phyloP scores from a whole-genome alignment of 495 filamentous ascomycete species.

The Xylaria curta region DNA sequence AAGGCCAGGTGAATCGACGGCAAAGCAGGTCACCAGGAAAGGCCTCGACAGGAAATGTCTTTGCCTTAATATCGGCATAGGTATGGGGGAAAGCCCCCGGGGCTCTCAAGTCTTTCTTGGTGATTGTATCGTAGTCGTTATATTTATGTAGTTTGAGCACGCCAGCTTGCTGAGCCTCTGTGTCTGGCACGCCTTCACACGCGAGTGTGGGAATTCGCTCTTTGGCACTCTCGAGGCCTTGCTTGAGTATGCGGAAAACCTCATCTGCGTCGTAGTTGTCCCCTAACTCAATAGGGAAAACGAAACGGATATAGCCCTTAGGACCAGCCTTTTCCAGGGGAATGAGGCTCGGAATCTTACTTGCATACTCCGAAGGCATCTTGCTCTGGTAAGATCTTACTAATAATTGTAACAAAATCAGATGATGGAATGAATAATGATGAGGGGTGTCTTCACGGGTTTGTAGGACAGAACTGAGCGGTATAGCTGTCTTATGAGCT shows the following conservation, averaged over 20 bases:
- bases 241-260: conserved; percentile 34
- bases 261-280: conserved; percentile 33
- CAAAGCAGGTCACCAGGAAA: conserved; percentile 44
- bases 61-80: conserved; percentile 44
- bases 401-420: neutral
- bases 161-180: conserved; percentile 36
- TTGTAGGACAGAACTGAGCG: neutral
- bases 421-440: neutral
- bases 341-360: conserved; percentile 34
- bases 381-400: conserved; percentile 6
- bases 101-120: conserved; percentile 40
- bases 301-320: conserved; percentile 44
- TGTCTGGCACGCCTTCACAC: conserved; percentile 44
- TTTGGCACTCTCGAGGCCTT: conserved; percentile 40
- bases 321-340: conserved; percentile 46
- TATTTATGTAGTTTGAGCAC: conserved; percentile 39
- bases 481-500: conserved; percentile 6
- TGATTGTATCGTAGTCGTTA: conserved; percentile 33
- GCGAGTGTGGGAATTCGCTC: conserved; percentile 38
- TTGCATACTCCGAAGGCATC: conserved; percentile 33
- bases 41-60: conserved; percentile 40
- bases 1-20: conserved; percentile 42
- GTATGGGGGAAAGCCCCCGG: conserved; percentile 35
- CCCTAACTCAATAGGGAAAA: conserved; percentile 41
- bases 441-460: neutral